A percentile compares a stretch with the other conserved stretches of the same genome.
phyloP scores from a whole-genome alignment of 2,329 filamentous ascomycete genomes.

The Zasmidium angulare region DNA sequence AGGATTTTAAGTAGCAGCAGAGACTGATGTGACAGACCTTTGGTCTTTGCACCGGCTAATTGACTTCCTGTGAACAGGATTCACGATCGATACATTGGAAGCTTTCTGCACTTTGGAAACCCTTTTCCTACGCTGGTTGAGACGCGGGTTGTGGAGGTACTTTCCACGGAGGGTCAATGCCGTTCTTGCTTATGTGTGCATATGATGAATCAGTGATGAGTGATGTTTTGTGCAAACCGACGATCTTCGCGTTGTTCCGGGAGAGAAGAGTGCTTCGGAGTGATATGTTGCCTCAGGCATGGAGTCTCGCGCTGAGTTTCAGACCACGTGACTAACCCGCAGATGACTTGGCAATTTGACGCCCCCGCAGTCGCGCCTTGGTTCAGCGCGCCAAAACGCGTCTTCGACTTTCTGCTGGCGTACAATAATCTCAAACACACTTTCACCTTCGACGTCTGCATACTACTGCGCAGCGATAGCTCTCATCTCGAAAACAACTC shows the following conservation, averaged over 20 bases:
- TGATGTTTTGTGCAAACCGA: neutral
- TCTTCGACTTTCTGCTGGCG: neutral
- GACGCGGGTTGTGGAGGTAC: neutral
- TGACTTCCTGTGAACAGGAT: too few relatives aligned
- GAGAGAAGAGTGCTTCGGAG: too few relatives aligned
- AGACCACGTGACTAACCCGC: neutral
- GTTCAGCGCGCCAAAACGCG: neutral
- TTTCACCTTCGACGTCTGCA: neutral
- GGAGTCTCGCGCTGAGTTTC: neutral
- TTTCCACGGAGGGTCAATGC: too few relatives aligned
- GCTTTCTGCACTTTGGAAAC: too few relatives aligned
- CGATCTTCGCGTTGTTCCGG: too few relatives aligned
- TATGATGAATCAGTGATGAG: neutral
- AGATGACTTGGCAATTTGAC: neutral
- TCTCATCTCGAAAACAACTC: neutral
- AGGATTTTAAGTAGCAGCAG: too few relatives aligned
- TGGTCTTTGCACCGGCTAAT: too few relatives aligned
- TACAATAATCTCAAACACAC: neutral
- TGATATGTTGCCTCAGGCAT: neutral
- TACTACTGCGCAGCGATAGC: neutral
- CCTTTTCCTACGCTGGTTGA: neutral
- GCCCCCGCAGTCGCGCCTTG: neutral
- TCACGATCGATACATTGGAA: too few relatives aligned
- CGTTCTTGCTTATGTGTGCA: too few relatives aligned
- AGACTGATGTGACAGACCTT: too few relatives aligned